Base-by-base conservation (phyloP, 495 filamentous ascomycete species). In the Chaetomidium leptoderma region DNA sequence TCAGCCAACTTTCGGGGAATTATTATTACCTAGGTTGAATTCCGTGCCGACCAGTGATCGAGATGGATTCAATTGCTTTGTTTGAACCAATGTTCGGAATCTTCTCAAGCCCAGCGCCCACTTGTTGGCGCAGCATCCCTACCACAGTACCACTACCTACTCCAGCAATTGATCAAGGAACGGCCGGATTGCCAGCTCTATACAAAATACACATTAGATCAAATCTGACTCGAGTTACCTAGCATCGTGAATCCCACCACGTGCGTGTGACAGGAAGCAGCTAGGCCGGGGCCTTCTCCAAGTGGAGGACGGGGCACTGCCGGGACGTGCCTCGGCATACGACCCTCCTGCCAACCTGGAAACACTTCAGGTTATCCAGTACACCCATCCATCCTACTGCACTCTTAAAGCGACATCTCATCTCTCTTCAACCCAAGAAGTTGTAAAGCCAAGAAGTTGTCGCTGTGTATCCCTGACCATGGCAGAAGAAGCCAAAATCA, bases 401-500 rank as follows among this genome's bases (percentile, higher is more conserved):
- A 32, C 46, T 9, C 27, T 21, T 35, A 14, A 6, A 16, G 2
- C 6, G 17, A 26, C 5, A 30, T 39, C 23, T 17, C 29, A 39
- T 27, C 32, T 39, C 35, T 27, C 23, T 6, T 21, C 23, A 17
- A 7, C 33, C 8, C 11, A 21, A 36, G 30, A 5, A 16, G 4
- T 29, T 29, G 23, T 5, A 17, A 23, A n/a, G n/a, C n/a, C 19
- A 43, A 36, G 17, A n/a, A 13, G 24, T 36, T n/a, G n/a, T 50
- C 16, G 8, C 30, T 17, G 6, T 11, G 10, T 21, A 24, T 26
- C 7, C 10, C 35, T 6, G 14, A 6, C 7, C 45, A 70, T 74
- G 67, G 67, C 70, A 49, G 61, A 73, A 21, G 54, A 80, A 32
- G 76, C 81, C n/a, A 87, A 88, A 54, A 78, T 91, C 32, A 90